These are phyloP conservation scores for Termitomyces sp. DNA, from an alignment of 768 basidiomycete species.

Conservation along the genomic window DNA sequence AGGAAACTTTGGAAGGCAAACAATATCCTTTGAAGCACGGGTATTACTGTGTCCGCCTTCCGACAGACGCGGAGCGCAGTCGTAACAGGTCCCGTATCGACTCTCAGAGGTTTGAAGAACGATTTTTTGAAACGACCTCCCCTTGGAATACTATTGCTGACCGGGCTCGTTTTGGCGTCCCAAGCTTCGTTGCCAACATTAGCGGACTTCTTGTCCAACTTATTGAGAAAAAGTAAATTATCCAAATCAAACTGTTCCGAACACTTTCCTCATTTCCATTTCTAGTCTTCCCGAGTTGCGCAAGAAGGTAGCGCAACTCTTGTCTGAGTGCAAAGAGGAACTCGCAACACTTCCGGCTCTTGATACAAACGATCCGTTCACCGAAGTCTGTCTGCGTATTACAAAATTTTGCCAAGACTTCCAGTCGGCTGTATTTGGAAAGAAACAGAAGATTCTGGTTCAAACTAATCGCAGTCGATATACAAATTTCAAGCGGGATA, in stretches of 20 bases:
- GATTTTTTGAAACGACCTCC: slow-evolving; percentile 40
- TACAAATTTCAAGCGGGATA: slow-evolving; percentile 23
- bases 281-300: slow-evolving; percentile 44
- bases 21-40: slow-evolving; percentile 45
- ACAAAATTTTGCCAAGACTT: slow-evolving; percentile 40
- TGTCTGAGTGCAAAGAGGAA: slow-evolving; percentile 27
- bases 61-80: slow-evolving; percentile 51
- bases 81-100: slow-evolving; percentile 29
- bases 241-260: neutral
- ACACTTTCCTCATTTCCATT: neutral
- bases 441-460: slow-evolving; percentile 28
- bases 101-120: slow-evolving; percentile 28
- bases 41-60: slow-evolving; percentile 64
- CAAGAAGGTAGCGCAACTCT: slow-evolving; percentile 31
- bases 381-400: slow-evolving; percentile 40
- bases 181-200: slow-evolving; percentile 45
- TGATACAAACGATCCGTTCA: slow-evolving; percentile 32
- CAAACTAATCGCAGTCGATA: slow-evolving; percentile 31
- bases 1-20: slow-evolving; percentile 45
- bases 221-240: slow-evolving; percentile 48
- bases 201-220: slow-evolving; percentile 46
- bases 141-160: slow-evolving; percentile 52
- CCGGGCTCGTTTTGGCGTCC: slow-evolving; percentile 49
- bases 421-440: slow-evolving; percentile 25
- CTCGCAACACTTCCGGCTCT: slow-evolving; percentile 36